These are phyloP conservation scores for Domatiomyces globalis DNA, from an alignment of 2,329 filamentous ascomycete species.

Conservation along the genomic window DNA sequence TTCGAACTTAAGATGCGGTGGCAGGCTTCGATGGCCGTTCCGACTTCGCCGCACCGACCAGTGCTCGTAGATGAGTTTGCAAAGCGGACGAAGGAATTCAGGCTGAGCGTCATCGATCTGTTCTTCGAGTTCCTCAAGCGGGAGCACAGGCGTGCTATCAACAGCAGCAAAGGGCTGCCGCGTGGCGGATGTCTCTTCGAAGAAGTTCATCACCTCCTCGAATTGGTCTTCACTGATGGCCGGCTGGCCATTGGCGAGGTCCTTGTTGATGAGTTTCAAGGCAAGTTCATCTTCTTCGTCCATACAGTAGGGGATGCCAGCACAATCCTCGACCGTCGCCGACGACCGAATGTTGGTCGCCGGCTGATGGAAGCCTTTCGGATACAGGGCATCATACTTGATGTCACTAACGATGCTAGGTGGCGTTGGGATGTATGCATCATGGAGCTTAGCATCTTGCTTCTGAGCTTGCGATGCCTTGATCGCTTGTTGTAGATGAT, in stretches of 20 bases:
- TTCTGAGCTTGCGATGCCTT: slow-evolving; percentile 42
- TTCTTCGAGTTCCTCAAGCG: slow-evolving; percentile 61
- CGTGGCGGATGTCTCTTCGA: slow-evolving; percentile 70
- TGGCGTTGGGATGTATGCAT: slow-evolving; percentile 54
- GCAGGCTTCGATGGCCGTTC: slow-evolving; percentile 56
- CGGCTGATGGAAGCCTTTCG: slow-evolving; percentile 64
- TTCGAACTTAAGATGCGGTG: slow-evolving; percentile 67
- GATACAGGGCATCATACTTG: slow-evolving; percentile 82
- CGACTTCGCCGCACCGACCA: slow-evolving; percentile 63
- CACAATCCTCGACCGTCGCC: slow-evolving; percentile 91
- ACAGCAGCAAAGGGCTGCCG: slow-evolving; percentile 82
- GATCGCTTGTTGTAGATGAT: slow-evolving; percentile 80
- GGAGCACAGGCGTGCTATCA: slow-evolving; percentile 67
- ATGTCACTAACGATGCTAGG: slow-evolving; percentile 49
- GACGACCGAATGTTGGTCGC: slow-evolving; percentile 95
- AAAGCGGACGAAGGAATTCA: slow-evolving; percentile 41
- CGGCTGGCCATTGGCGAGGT: slow-evolving; percentile 47
- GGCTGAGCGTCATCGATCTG: slow-evolving; percentile 47
- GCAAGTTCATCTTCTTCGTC: slow-evolving; percentile 77
- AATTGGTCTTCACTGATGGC: slow-evolving; percentile 75
- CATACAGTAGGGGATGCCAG: slow-evolving; percentile 87
- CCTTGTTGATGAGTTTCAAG: slow-evolving; percentile 70
- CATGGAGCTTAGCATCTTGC: slow-evolving; percentile 45
- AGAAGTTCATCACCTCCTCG: slow-evolving; percentile 86
- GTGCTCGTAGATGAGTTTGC: slow-evolving; percentile 74